A percentile compares a stretch with the other conserved stretches of the same genome.
Conservation (phyloP, 2,329 filamentous ascomycete genomes). For the Penicillium psychrosexuale region DNA sequence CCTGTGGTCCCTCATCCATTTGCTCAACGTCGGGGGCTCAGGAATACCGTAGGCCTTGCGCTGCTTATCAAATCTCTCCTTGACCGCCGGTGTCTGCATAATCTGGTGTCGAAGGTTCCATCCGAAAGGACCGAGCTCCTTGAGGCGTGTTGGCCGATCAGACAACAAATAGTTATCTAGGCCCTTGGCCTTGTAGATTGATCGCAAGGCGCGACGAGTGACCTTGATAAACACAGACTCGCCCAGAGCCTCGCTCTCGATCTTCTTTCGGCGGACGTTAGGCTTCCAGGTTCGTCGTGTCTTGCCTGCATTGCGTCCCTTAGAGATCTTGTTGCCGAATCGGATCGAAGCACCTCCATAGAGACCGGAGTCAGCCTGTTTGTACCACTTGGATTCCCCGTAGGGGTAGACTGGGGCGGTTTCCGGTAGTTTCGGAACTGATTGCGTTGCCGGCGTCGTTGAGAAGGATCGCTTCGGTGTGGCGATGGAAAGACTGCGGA, state of each 20-base stretch:
- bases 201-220: slow-evolving; percentile 46
- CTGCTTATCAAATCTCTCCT: slow-evolving; percentile 64
- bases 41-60: slow-evolving; percentile 64
- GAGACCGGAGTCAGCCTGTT: slow-evolving; percentile 48
- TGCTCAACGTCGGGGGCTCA: slow-evolving; percentile 45
- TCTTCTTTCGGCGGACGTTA: slow-evolving; percentile 48
- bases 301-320: slow-evolving; percentile 49
- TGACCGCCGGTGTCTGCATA: slow-evolving; percentile 71
- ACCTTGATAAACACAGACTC: slow-evolving; percentile 47
- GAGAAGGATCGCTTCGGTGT: slow-evolving; percentile 40
- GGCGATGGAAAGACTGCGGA: slow-evolving; percentile 39
- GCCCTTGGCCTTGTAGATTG: slow-evolving; percentile 79
- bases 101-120: slow-evolving; percentile 89
- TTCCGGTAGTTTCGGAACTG: slow-evolving; percentile 33
- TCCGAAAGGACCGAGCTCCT: slow-evolving; percentile 82
- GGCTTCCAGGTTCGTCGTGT: slow-evolving; percentile 50
- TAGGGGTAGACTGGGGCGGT: slow-evolving; percentile 48
- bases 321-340: slow-evolving; percentile 51
- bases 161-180: slow-evolving; percentile 89
- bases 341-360: slow-evolving; percentile 47
- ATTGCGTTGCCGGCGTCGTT: slow-evolving; percentile 34
- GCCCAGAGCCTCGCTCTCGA: slow-evolving; percentile 45
- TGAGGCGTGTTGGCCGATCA: slow-evolving; percentile 71
- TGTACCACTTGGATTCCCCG: slow-evolving; percentile 43
- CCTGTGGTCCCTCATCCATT: slow-evolving; percentile 38